These are phyloP conservation scores for Isochrysis galbana DNA, from an alignment of 78 protist genomes.

Conservation along the genomic window DNA sequence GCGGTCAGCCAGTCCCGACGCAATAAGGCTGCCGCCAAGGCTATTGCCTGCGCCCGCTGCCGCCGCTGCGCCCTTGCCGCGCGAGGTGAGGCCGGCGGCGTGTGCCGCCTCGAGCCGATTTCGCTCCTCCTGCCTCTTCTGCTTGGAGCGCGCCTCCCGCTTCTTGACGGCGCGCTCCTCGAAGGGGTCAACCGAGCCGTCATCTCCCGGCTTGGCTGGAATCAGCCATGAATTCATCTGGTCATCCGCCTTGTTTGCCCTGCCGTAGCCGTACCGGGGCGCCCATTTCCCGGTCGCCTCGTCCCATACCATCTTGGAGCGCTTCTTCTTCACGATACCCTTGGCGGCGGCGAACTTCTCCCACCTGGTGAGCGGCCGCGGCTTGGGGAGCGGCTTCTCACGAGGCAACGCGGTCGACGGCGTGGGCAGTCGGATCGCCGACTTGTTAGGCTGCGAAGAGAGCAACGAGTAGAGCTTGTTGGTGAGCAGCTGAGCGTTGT, in stretches of 20 bases:
- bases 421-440: not conserved
- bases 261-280: slow-evolving; percentile 24
- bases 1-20: not conserved
- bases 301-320: not conserved
- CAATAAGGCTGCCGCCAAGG: not conserved
- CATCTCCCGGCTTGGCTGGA: not conserved
- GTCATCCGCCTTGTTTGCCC: not conserved
- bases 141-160: not conserved
- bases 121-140: not conserved
- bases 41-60: not conserved
- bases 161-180: not conserved
- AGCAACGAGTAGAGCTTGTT: not conserved
- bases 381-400: slow-evolving; percentile 31
- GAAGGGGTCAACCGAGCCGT: not conserved
- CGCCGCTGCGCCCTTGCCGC: not conserved
- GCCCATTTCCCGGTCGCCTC: not conserved
- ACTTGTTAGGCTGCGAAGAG: too few species aligned
- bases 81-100: not conserved
- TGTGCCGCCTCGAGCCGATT: slow-evolving; percentile 20
- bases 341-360: slow-evolving; percentile 1
- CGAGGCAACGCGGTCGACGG: not conserved
- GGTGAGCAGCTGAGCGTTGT: not conserved
- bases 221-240: not conserved
- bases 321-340: slow-evolving; percentile 32
- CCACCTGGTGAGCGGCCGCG: not conserved